Conservation (phyloP, 768 basidiomycete species). For the Rhizopogon rudus region DNA sequence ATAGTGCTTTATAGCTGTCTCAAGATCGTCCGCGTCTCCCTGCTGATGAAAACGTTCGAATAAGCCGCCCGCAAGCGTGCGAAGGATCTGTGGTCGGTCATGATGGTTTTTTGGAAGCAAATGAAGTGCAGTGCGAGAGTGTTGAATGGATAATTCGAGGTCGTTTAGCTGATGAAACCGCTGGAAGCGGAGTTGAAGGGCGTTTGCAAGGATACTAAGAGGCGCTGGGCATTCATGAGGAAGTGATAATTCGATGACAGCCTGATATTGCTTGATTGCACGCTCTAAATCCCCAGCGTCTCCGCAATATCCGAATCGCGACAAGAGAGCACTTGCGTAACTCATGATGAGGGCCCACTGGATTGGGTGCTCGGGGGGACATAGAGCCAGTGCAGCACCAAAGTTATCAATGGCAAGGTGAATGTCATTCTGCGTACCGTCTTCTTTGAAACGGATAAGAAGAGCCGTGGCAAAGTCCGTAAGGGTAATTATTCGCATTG, state of each 20-base stretch:
- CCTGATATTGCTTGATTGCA: conserved; percentile 10
- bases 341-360: conserved; percentile 19
- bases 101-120: conserved; percentile 10
- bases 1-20: conserved; percentile 22
- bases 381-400: conserved; percentile 5
- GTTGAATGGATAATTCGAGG: conserved; percentile 18
- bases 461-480: conserved; percentile 25
- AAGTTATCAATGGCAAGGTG: conserved; percentile 25
- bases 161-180: conserved; percentile 9
- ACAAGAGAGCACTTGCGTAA: conserved; percentile 24
- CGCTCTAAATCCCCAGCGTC: conserved; percentile 14
- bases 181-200: background rate
- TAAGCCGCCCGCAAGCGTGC: conserved; percentile 19
- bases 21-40: conserved; percentile 18
- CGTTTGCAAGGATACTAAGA: background rate
- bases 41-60: conserved; percentile 16
- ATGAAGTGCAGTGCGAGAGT: conserved; percentile 14
- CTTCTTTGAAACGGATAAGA: conserved; percentile 21
- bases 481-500: conserved; percentile 18
- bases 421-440: conserved; percentile 18
- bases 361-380: conserved; percentile 13
- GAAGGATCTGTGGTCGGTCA: conserved; percentile 13
- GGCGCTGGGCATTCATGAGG: background rate
- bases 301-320: conserved; percentile 19
- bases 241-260: background rate